These are phyloP conservation scores for Apiotrichum sp. DNA, from an alignment of 1,284 basidiomycete genomes.

Conservation along the genomic window DNA sequence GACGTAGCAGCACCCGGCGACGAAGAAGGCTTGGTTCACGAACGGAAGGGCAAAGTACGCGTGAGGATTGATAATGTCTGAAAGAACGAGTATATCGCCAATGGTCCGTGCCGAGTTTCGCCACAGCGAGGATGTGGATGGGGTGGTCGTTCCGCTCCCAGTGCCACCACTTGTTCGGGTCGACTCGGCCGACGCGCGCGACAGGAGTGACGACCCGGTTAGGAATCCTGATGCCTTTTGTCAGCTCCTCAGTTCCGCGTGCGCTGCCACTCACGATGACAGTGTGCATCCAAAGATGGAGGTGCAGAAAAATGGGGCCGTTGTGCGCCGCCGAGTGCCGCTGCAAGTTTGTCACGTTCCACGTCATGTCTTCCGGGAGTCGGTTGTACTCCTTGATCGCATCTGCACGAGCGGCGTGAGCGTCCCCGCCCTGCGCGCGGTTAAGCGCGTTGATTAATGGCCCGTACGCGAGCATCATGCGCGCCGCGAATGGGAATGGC, in stretches of 20 bases:
- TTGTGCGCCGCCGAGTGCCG: constrained; percentile 15
- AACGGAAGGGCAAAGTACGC: constrained; percentile 29
- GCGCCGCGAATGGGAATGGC: constrained; percentile 26
- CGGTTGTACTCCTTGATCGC: constrained; percentile 23
- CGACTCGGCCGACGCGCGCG: not conserved
- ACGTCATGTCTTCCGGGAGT: constrained; percentile 25
- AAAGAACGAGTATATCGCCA: constrained; percentile 29
- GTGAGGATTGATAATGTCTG: constrained; percentile 26
- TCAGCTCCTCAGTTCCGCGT: not conserved
- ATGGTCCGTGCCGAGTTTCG: constrained; percentile 28
- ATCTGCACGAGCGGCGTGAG: not conserved
- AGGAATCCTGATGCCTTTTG: constrained; percentile 13
- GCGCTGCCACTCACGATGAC: constrained; percentile 12
- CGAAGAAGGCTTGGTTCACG: constrained; percentile 30
- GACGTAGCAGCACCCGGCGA: constrained; percentile 30
- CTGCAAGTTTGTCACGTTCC: constrained; percentile 32
- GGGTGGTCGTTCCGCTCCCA: not conserved
- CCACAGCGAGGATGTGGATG: constrained; percentile 18
- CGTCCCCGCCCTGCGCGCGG: not conserved
- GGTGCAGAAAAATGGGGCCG: constrained; percentile 23
- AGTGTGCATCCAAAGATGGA: constrained; percentile 34
- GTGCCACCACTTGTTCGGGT: too few relatives aligned
- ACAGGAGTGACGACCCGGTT: constrained; percentile 10
- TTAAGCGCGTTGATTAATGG: constrained; percentile 30
- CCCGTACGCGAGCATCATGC: constrained; percentile 25